A percentile compares a stretch with the other conserved stretches of the same genome.
Evolutionary conservation across 2,329 filamentous ascomycete genomes (phyloP).

Genomic region (Hortaea werneckii): DNA sequence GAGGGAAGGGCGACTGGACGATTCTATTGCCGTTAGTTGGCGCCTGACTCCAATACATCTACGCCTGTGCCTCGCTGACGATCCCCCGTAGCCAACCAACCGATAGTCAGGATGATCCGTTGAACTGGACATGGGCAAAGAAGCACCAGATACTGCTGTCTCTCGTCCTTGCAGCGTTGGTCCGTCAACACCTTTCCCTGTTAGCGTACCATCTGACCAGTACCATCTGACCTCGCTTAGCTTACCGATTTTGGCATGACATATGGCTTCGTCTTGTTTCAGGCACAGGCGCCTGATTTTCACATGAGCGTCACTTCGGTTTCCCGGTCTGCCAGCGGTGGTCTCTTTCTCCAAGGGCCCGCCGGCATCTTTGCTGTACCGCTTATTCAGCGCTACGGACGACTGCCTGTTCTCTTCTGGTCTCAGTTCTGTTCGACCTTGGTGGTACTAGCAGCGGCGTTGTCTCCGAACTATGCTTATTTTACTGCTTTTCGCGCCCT

Average conservation of each 20-base stretch:
- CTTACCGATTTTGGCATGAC: constrained; percentile 1
- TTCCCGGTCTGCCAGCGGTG: background rate
- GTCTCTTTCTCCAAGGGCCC: background rate
- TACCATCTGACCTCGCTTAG: background rate
- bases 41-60: background rate
- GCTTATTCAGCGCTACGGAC: background rate
- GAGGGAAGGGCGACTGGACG: constrained; percentile 3
- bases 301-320: background rate
- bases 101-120: constrained; percentile 2
- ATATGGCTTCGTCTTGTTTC: background rate
- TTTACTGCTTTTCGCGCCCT: constrained; percentile 21
- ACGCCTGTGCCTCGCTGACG: no score
- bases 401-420: constrained; percentile 22
- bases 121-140: constrained; percentile 6
- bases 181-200: background rate
- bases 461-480: constrained; percentile 11
- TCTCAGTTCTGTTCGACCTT: constrained; percentile 14
- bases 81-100: background rate
- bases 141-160: background rate
- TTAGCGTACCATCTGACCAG: no score
- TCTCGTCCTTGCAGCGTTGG: constrained; percentile 8
- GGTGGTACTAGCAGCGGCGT: constrained; percentile 12
- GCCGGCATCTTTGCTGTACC: background rate
- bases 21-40: constrained; percentile 5
- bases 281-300: background rate